phyloP scores from a whole-genome alignment of 1,139 yeast species.

The Pneumocystis murina region DNA sequence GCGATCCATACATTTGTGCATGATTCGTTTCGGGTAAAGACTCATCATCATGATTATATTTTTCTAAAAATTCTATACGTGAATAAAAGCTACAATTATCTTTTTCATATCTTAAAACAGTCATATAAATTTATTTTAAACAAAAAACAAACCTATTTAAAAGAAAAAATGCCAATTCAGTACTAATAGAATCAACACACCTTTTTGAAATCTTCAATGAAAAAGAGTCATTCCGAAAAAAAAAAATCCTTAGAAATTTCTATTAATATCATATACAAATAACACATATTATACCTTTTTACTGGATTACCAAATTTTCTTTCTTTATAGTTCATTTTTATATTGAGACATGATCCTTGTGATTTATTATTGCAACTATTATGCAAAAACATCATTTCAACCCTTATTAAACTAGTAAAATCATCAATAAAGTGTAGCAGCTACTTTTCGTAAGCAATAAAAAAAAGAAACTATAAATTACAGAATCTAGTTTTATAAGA shows the following conservation, averaged over 20 bases:
- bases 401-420: not conserved
- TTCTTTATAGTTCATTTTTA: not conserved
- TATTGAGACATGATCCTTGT: not conserved
- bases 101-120: not conserved
- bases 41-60: not conserved
- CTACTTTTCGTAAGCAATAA: not conserved
- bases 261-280: not conserved
- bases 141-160: not conserved
- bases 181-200: not conserved
- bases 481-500: slow-evolving; percentile 19
- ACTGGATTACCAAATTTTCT: not conserved
- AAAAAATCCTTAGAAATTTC: not conserved
- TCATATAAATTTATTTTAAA: not conserved
- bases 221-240: not conserved
- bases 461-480: not conserved
- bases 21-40: not conserved
- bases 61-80: not conserved
- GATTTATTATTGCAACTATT: not conserved
- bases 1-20: not conserved
- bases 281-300: not conserved
- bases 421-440: not conserved
- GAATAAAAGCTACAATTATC: not conserved
- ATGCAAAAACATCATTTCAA: not conserved
- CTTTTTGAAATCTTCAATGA: not conserved
- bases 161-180: not conserved